Evolutionary conservation across 106 monocot genomes (phyloP).

Genomic region (Dendrobium catenatum): DNA sequence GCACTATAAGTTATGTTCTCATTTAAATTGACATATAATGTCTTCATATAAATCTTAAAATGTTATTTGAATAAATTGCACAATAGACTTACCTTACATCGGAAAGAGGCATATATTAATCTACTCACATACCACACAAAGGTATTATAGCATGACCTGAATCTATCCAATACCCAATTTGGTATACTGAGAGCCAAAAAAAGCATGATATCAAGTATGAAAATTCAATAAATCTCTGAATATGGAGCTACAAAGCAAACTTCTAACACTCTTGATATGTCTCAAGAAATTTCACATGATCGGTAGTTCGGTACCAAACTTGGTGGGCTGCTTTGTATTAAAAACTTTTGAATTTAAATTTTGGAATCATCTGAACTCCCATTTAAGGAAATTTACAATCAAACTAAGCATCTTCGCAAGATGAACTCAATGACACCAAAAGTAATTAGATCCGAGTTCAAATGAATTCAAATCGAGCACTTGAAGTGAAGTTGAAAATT

Average conservation of each 20-base stretch:
- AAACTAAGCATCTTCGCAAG: too few species aligned
- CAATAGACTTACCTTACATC: neutral
- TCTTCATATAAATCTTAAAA: neutral
- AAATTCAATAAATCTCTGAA: neutral
- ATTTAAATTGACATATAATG: neutral
- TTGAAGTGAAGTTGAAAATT: too few species aligned
- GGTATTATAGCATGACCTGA: neutral
- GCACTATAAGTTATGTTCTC: neutral
- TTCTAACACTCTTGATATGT: neutral
- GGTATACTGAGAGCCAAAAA: neutral
- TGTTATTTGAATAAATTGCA: neutral
- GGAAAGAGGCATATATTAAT: neutral
- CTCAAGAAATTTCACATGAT: too few species aligned
- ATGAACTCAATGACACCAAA: too few species aligned
- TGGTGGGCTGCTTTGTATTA: too few species aligned
- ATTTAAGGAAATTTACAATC: too few species aligned
- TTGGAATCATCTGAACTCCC: too few species aligned
- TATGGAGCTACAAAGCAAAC: neutral
- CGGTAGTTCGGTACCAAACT: too few species aligned
- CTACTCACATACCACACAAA: neutral
- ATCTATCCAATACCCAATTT: neutral
- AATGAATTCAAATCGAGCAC: too few species aligned
- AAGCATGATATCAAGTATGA: neutral
- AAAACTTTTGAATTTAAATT: too few species aligned
- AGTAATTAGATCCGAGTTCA: too few species aligned